A percentile compares a stretch with the other conserved stretches of the same genome.
Conservation (phyloP, 768 basidiomycete genomes). For the Inosperma sp. region DNA sequence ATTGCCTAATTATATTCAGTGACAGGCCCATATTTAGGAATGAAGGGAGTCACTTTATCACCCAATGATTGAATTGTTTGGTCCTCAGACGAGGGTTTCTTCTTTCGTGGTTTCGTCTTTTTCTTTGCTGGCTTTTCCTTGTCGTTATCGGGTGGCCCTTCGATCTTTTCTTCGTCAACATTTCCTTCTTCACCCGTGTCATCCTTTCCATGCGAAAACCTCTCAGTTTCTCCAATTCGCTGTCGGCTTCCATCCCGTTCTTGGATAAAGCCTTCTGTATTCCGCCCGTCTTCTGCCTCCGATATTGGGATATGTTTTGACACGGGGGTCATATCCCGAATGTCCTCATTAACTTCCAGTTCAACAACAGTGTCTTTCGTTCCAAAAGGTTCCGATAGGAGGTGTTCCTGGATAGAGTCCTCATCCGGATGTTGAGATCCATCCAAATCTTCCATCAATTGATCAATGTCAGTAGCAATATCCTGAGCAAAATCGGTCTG, state of each 20-base stretch:
- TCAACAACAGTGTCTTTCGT: neutral
- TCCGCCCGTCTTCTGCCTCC: neutral
- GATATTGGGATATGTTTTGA: neutral
- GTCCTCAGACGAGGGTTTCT: constrained; percentile 33
- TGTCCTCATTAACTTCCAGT: neutral
- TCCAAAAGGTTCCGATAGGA: constrained; percentile 3
- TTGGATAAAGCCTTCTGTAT: too few species aligned
- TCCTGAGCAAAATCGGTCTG: neutral
- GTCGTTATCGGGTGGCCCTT: neutral
- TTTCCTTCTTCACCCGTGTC: constrained; percentile 5
- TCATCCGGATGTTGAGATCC: neutral
- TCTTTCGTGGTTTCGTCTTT: constrained; percentile 33
- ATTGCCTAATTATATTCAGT: constrained; percentile 61
- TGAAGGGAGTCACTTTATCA: constrained; percentile 67
- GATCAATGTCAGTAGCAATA: neutral
- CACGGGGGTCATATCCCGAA: constrained; percentile 4
- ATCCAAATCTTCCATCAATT: constrained; percentile 1
- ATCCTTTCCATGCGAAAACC: neutral
- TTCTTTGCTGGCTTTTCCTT: constrained; percentile 18
- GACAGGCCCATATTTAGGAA: too few species aligned
- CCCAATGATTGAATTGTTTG: constrained; percentile 51
- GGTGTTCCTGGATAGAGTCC: constrained; percentile 7
- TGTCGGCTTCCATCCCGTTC: too few species aligned
- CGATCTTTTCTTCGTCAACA: neutral
- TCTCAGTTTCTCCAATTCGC: neutral